Conservation (phyloP, 2,329 filamentous ascomycete genomes). For the Aureobasidium sp. region DNA sequence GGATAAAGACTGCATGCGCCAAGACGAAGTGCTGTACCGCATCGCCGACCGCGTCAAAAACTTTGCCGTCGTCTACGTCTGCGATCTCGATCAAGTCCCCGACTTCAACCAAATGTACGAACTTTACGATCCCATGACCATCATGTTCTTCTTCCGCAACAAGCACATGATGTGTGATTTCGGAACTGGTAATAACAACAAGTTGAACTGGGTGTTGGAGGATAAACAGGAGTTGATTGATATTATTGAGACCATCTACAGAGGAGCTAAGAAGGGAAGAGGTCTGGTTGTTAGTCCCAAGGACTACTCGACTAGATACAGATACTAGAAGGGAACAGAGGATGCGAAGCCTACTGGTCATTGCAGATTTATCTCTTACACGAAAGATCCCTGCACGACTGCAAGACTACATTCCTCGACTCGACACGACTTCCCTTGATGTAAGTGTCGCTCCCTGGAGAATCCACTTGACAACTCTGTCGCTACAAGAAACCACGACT, state of each 20-base stretch:
- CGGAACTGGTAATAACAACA: slow-evolving; percentile 97
- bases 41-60: slow-evolving; percentile 93
- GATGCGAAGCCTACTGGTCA: not conserved
- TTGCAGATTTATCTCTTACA: no score
- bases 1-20: slow-evolving; percentile 70
- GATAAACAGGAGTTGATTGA: slow-evolving; percentile 99
- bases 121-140: slow-evolving; percentile 73
- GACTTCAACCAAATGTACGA: slow-evolving; percentile 96
- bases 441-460: not conserved
- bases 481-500: no score
- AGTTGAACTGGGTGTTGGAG: slow-evolving; percentile 91
- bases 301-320: slow-evolving; percentile 65
- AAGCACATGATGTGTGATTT: slow-evolving; percentile 99
- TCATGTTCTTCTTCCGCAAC: slow-evolving; percentile 98
- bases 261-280: slow-evolving; percentile 95
- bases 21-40: slow-evolving; percentile 91
- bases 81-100: slow-evolving; percentile 83
- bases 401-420: not conserved
- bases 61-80: slow-evolving; percentile 87
- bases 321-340: slow-evolving; percentile 44
- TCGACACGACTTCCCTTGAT: not conserved
- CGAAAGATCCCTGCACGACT: not conserved
- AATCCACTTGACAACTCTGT: not conserved
- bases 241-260: slow-evolving; percentile 96
- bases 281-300: slow-evolving; percentile 96